phyloP scores from a whole-genome alignment of 2,329 filamentous ascomycete genomes.

The Fusarium oxysporum region DNA sequence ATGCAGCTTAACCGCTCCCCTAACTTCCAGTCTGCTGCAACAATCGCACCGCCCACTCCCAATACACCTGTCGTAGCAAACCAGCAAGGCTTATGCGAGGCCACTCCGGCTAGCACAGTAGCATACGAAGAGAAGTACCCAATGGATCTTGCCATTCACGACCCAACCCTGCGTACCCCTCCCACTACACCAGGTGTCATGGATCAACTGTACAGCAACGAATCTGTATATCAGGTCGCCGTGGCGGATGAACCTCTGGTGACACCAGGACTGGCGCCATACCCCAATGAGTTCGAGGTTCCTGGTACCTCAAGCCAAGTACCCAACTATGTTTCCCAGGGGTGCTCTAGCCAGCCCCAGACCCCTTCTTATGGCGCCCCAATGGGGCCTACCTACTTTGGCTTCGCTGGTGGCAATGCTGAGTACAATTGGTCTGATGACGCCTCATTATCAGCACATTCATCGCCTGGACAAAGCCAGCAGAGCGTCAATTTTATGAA shows the following conservation, averaged over 20 bases:
- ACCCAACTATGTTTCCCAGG: constrained; percentile 58
- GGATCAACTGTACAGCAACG: constrained; percentile 55
- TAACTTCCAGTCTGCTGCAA: constrained; percentile 52
- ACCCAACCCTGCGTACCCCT: constrained; percentile 63
- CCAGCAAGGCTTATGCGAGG: constrained; percentile 54
- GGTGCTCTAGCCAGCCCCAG: constrained; percentile 58
- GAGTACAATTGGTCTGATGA: constrained; percentile 66
- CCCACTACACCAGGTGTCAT: constrained; percentile 64
- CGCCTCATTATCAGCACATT: constrained; percentile 52
- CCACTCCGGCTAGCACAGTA: constrained; percentile 51
- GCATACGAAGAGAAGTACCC: constrained; percentile 49
- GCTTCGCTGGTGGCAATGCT: constrained; percentile 52
- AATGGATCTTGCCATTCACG: constrained; percentile 49
- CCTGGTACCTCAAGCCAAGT: constrained; percentile 54
- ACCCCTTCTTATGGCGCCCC: constrained; percentile 60
- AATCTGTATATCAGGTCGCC: constrained; percentile 54
- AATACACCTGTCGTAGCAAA: constrained; percentile 59
- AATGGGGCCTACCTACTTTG: constrained; percentile 57
- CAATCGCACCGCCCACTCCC: constrained; percentile 62
- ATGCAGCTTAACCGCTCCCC: constrained; percentile 59
- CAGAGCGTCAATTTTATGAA: constrained; percentile 52
- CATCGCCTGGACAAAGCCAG: constrained; percentile 49
- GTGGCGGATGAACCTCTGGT: constrained; percentile 62
- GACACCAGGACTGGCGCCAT: constrained; percentile 59
- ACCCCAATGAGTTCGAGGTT: constrained; percentile 61